phyloP scores from a whole-genome alignment of 352 stramenopile species.

The Globisporangium cystogenes region DNA sequence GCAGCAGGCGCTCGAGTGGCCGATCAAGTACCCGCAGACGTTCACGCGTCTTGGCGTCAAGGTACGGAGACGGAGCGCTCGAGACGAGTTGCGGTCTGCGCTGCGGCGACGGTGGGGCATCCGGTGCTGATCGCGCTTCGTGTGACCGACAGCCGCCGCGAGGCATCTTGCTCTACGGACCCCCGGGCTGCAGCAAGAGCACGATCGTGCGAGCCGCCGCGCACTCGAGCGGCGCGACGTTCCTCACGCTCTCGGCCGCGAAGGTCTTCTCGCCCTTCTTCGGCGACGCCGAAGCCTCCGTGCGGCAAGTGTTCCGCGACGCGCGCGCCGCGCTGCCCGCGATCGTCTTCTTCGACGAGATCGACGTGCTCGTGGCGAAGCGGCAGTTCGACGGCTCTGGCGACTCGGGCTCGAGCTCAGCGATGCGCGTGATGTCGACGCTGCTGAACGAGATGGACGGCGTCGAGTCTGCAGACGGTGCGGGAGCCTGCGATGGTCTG shows the following conservation, averaged over 20 bases:
- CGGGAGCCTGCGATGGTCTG: neutral
- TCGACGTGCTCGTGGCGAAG: constrained; percentile 85
- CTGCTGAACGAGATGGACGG: constrained; percentile 98
- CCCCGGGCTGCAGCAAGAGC: constrained; percentile 89
- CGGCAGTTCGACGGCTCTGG: constrained; percentile 51
- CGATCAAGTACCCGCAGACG: constrained; percentile 65
- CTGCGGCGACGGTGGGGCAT: too few species aligned
- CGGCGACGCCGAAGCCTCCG: constrained; percentile 79
- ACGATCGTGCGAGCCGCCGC: constrained; percentile 83
- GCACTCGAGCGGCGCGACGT: constrained; percentile 67
- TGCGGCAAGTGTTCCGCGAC: constrained; percentile 76
- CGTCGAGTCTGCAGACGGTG: constrained; percentile 90
- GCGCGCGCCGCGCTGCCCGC: constrained; percentile 74
- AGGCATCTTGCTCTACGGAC: constrained; percentile 86
- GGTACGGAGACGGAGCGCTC: constrained; percentile 5
- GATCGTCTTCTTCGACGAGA: constrained; percentile 92
- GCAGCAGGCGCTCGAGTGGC: constrained; percentile 88
- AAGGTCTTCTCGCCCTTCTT: constrained; percentile 89
- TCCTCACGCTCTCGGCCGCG: constrained; percentile 83
- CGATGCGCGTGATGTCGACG: constrained; percentile 93
- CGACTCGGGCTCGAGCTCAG: constrained; percentile 41
- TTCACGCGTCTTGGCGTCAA: constrained; percentile 70
- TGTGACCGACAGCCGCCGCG: constrained; percentile 33
- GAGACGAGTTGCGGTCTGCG: too few species aligned
- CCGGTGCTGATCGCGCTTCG: neutral